These are phyloP conservation scores for Curvularia spicifera DNA, from an alignment of 2,329 filamentous ascomycete species.

Conservation along the genomic window DNA sequence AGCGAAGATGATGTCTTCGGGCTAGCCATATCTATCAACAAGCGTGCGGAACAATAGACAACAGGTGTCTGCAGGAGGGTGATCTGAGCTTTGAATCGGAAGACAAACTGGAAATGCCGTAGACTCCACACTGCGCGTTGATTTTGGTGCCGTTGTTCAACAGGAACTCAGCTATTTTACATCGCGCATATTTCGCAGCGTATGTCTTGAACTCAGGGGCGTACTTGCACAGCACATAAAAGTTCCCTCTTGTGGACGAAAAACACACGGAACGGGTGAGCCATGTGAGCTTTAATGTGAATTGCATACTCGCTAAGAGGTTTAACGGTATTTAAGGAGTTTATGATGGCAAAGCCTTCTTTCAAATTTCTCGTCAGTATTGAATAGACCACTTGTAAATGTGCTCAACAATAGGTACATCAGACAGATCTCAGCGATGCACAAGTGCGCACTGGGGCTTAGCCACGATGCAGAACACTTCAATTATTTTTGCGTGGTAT, in stretches of 20 bases:
- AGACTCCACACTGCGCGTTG: too few species aligned
- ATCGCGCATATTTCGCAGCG: too few species aligned
- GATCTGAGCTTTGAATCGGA: too few species aligned
- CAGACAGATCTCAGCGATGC: neutral
- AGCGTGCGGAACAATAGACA: neutral
- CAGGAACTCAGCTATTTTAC: too few species aligned
- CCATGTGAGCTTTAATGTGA: neutral
- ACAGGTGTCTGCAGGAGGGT: neutral
- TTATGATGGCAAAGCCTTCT: neutral
- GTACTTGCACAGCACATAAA: neutral
- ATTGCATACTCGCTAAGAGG: neutral
- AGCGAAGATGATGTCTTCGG: neutral
- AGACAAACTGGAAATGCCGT: too few species aligned
- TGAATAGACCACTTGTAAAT: neutral
- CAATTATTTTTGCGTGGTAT: neutral
- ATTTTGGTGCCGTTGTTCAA: too few species aligned
- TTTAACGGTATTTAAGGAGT: neutral
- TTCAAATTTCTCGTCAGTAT: neutral
- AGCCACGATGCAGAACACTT: neutral
- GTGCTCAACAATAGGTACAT: neutral
- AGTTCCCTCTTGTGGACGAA: neutral
- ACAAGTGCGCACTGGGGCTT: too few species aligned
- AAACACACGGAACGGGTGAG: neutral
- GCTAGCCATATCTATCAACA: neutral
- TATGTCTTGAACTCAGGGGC: neutral